These are phyloP conservation scores for Eudorina sp. DNA, from an alignment of 139 green algal genomes.

Conservation along the genomic window DNA sequence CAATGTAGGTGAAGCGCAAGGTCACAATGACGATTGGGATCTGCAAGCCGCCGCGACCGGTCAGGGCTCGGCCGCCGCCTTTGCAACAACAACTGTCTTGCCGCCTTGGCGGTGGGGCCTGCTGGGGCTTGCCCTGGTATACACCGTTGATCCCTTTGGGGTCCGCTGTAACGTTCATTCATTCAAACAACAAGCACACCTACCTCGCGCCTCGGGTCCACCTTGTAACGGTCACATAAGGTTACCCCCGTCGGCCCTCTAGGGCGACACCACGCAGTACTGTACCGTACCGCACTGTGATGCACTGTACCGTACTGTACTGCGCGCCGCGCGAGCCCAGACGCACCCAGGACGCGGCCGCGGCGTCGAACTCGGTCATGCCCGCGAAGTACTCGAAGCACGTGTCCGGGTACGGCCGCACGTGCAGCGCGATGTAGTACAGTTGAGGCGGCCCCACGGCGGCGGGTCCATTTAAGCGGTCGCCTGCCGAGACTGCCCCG, in stretches of 20 bases:
- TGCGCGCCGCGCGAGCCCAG: too few species aligned
- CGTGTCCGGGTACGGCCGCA: constrained; percentile 30
- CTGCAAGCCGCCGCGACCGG: background rate
- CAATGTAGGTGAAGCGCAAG: too few species aligned
- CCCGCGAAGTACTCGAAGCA: constrained; percentile 25
- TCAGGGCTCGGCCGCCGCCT: background rate
- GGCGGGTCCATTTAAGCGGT: too few species aligned
- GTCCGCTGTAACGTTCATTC: too few species aligned
- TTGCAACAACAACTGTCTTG: background rate
- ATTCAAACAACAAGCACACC: too few species aligned
- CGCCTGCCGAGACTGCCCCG: too few species aligned
- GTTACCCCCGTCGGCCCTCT: background rate
- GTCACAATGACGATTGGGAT: background rate
- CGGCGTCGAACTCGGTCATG: background rate
- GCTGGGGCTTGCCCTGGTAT: too few species aligned
- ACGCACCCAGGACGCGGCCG: background rate
- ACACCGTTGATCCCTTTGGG: too few species aligned
- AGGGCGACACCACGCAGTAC: background rate
- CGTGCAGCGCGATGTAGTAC: constrained; percentile 36
- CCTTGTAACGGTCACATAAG: too few species aligned
- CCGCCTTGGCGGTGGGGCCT: too few species aligned
- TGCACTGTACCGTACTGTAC: background rate
- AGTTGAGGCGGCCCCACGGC: too few species aligned
- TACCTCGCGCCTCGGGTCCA: too few species aligned
- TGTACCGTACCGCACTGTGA: background rate